phyloP scores from a whole-genome alignment of 306 rosid genomes.

The cucumber (Cucumis sativus) region Cucumber_9930_V3 NC_026656.2:11078001-11078500 shows the following conservation, averaged over 20 bases:
- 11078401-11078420: not conserved
- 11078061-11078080: not conserved
- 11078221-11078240: not conserved
- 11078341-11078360: not conserved
- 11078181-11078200: not conserved
- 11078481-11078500: not conserved
- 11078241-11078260: not conserved
- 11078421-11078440: not conserved
- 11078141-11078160: not conserved
- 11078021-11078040: not conserved
- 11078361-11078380: conserved; percentile 2
- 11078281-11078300: not conserved
- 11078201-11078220: not conserved
- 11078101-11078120: conserved; percentile 2
- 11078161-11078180: not conserved
- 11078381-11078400: not conserved
- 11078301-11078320: not conserved
- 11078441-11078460: not conserved
- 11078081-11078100: not conserved
- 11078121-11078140: not conserved
- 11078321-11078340: not conserved
- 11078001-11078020: no score
- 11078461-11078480: not conserved
- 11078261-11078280: not conserved
- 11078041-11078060: not conserved